Percentiles rank a stretch among this genome's conserved stretches.
These are phyloP conservation scores for Phlegmacium glaucopus DNA, from an alignment of 768 basidiomycete species.

Conservation along the genomic window DNA sequence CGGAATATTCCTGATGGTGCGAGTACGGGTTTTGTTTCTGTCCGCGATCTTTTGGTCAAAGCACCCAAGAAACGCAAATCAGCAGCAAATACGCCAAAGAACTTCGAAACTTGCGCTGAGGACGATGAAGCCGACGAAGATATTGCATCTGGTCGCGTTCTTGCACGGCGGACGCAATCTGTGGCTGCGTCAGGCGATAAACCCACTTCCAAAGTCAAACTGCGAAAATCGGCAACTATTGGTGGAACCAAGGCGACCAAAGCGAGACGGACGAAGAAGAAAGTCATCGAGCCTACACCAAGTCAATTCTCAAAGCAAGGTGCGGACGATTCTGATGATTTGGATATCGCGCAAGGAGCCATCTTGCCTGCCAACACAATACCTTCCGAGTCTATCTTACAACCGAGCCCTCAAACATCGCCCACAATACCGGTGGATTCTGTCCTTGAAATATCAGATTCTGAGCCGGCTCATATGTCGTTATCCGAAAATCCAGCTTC, in stretches of 20 bases:
- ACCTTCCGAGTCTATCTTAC: neutral
- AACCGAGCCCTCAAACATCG: constrained; percentile 6
- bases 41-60: constrained; percentile 59
- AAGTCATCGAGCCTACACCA: constrained; percentile 19
- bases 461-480: constrained; percentile 13
- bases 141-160: constrained; percentile 52
- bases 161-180: constrained; percentile 53
- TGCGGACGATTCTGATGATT: constrained; percentile 52
- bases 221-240: constrained; percentile 44
- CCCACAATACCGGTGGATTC: constrained; percentile 3
- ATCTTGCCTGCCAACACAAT: constrained; percentile 9
- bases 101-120: constrained; percentile 52
- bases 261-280: constrained; percentile 25
- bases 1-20: constrained; percentile 79
- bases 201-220: constrained; percentile 30
- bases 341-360: constrained; percentile 49
- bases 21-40: constrained; percentile 66
- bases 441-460: constrained; percentile 27
- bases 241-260: constrained; percentile 24
- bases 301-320: constrained; percentile 45
- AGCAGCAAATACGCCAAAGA: constrained; percentile 29
- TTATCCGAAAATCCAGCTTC: neutral
- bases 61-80: constrained; percentile 41
- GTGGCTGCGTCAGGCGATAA: constrained; percentile 26
- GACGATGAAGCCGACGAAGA: constrained; percentile 71